Percentiles rank a stretch among this genome's conserved stretches.
Evolutionary conservation across 1,284 basidiomycete genomes (phyloP).

Genomic region (Ceratobasidium sp.): DNA sequence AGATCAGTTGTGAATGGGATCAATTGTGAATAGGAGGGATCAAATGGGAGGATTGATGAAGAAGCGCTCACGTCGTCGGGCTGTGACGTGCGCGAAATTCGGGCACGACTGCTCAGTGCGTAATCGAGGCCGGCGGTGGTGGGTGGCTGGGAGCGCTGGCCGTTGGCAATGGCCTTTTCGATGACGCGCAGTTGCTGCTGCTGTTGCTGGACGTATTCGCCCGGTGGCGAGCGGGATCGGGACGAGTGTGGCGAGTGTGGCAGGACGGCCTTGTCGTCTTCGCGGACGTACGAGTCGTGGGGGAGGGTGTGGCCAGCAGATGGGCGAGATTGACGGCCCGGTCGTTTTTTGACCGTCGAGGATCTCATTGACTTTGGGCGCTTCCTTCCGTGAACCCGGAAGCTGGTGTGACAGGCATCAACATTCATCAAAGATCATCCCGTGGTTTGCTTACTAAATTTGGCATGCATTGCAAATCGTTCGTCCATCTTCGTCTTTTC

Average conservation of each 20-base stretch:
- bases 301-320: slow-evolving; percentile 30
- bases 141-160: slow-evolving; percentile 30
- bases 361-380: slow-evolving; percentile 34
- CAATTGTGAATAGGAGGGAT: slow-evolving; percentile 16
- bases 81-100: background rate
- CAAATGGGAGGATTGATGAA: background rate
- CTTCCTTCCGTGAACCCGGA: slow-evolving; percentile 35
- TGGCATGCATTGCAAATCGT: slow-evolving; percentile 34
- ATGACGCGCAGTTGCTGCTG: slow-evolving; percentile 25
- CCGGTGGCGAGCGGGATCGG: slow-evolving; percentile 22
- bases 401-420: slow-evolving; percentile 36
- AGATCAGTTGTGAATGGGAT: slow-evolving; percentile 34
- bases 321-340: slow-evolving; percentile 26
- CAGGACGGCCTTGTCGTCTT: background rate
- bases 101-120: slow-evolving; percentile 5
- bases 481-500: slow-evolving; percentile 29
- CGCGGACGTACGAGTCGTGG: slow-evolving; percentile 17
- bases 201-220: slow-evolving; percentile 15
- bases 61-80: slow-evolving; percentile 8
- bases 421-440: slow-evolving; percentile 26
- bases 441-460: slow-evolving; percentile 17
- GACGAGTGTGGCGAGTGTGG: slow-evolving; percentile 10
- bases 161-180: slow-evolving; percentile 29
- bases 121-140: slow-evolving; percentile 30
- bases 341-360: slow-evolving; percentile 32